Conservation (phyloP, 805 yeast genomes). For the Wickerhamiella kurtzmanii region DNA sequence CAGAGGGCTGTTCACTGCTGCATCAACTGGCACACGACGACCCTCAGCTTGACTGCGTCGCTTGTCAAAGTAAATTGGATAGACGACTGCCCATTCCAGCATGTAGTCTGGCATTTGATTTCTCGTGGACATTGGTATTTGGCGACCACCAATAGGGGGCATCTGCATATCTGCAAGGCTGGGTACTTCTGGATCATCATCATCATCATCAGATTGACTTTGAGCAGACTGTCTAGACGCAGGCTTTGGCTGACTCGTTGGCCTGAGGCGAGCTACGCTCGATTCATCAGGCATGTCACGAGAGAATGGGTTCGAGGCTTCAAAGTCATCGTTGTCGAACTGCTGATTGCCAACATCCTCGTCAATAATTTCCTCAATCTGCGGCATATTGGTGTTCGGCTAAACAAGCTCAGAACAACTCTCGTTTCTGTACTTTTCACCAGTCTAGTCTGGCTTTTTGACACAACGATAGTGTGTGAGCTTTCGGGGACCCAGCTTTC, state of each 20-base stretch:
- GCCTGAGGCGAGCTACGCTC: constrained; percentile 15
- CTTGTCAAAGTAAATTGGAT: constrained; percentile 86
- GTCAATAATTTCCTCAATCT: constrained; percentile 38
- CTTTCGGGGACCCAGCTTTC: too few species aligned
- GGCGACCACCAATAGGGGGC: constrained; percentile 9
- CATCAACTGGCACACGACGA: constrained; percentile 55
- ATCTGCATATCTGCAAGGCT: constrained; percentile 6
- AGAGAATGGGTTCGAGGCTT: constrained; percentile 34
- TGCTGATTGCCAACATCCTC: constrained; percentile 77
- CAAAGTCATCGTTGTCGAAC: constrained; percentile 86
- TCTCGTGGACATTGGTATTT: constrained; percentile 26
- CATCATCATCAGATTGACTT: not conserved
- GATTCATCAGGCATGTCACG: constrained; percentile 19
- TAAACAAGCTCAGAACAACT: too few species aligned
- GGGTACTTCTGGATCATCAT: not conserved
- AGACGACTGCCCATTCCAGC: constrained; percentile 56
- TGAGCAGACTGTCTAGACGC: constrained; percentile 38
- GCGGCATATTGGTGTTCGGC: constrained; percentile 20
- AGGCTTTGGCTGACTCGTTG: constrained; percentile 1
- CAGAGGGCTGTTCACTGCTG: constrained; percentile 75
- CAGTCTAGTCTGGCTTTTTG: too few species aligned
- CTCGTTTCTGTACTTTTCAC: too few species aligned
- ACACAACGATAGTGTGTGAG: too few species aligned
- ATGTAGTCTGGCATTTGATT: constrained; percentile 49
- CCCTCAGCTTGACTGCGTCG: constrained; percentile 67